Conservation (phyloP, 2,329 filamentous ascomycete genomes). For the Penicillium capsulatum region DNA sequence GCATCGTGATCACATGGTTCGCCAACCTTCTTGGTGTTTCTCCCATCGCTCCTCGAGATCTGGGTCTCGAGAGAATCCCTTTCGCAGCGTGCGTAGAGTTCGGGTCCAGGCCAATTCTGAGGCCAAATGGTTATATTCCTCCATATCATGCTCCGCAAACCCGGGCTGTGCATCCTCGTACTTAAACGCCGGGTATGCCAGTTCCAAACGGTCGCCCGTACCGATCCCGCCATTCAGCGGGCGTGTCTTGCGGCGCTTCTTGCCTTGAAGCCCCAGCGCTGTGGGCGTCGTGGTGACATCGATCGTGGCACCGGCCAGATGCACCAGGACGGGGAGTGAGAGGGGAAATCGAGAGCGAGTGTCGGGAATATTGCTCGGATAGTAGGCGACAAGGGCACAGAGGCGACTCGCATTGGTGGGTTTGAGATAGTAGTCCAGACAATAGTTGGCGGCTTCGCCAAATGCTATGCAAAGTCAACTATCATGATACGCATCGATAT, state of each 20-base stretch:
- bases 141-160: constrained; percentile 67
- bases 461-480: constrained; percentile 47
- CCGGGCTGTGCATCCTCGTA: constrained; percentile 58
- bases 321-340: constrained; percentile 50
- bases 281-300: constrained; percentile 49
- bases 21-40: constrained; percentile 34
- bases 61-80: constrained; percentile 51
- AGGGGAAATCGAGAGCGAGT: constrained; percentile 37
- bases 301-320: constrained; percentile 52
- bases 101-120: constrained; percentile 67
- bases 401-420: constrained; percentile 52
- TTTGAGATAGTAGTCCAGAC: constrained; percentile 56
- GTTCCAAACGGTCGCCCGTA: constrained; percentile 42
- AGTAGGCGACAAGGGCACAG: constrained; percentile 60
- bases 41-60: constrained; percentile 37
- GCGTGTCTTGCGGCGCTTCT: constrained; percentile 47
- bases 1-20: background rate
- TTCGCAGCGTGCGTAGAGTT: constrained; percentile 56
- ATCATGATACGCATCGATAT: background rate
- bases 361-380: constrained; percentile 56
- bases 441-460: constrained; percentile 57
- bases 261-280: constrained; percentile 52
- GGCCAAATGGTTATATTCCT: constrained; percentile 62
- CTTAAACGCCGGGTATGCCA: constrained; percentile 43
- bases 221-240: constrained; percentile 50